Evolutionary conservation across 192 early-diverging fungal species (phyloP).

Genomic region (Haplosporangium gracile): DNA sequence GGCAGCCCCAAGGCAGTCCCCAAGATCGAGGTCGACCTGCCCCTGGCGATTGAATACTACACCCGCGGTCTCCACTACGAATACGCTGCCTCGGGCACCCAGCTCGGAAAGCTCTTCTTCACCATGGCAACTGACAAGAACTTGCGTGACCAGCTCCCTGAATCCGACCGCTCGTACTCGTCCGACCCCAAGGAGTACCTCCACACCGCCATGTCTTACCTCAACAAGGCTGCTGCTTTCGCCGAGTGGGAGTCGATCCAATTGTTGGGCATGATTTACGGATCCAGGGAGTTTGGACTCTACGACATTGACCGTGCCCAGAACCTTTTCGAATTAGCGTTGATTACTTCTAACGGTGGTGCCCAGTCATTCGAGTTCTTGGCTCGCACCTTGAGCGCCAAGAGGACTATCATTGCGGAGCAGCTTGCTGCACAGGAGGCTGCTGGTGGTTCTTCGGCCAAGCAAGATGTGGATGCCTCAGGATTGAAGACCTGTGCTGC

Average conservation of each 20-base stretch:
- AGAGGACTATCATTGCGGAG: slow-evolving; percentile 53
- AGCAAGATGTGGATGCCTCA: slow-evolving; percentile 34
- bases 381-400: slow-evolving; percentile 58
- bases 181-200: slow-evolving; percentile 56
- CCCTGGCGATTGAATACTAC: slow-evolving; percentile 58
- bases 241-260: slow-evolving; percentile 61
- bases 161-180: slow-evolving; percentile 10
- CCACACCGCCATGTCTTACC: slow-evolving; percentile 51
- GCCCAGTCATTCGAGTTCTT: slow-evolving; percentile 61
- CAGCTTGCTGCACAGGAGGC: slow-evolving; percentile 49
- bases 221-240: slow-evolving; percentile 40
- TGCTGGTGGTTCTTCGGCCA: slow-evolving; percentile 36
- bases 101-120: slow-evolving; percentile 48
- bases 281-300: slow-evolving; percentile 61
- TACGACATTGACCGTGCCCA: slow-evolving; percentile 67
- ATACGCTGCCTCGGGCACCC: slow-evolving; percentile 63
- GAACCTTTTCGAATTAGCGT: slow-evolving; percentile 63
- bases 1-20: slow-evolving; percentile 38
- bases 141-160: slow-evolving; percentile 32
- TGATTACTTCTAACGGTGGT: slow-evolving; percentile 59
- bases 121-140: slow-evolving; percentile 27
- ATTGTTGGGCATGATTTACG: slow-evolving; percentile 66
- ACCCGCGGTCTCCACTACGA: slow-evolving; percentile 58
- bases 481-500: slow-evolving; percentile 55
- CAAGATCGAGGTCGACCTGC: slow-evolving; percentile 46